Base-by-base conservation (phyloP, 768 basidiomycete genomes). In the Psilocybe sp. region DNA sequence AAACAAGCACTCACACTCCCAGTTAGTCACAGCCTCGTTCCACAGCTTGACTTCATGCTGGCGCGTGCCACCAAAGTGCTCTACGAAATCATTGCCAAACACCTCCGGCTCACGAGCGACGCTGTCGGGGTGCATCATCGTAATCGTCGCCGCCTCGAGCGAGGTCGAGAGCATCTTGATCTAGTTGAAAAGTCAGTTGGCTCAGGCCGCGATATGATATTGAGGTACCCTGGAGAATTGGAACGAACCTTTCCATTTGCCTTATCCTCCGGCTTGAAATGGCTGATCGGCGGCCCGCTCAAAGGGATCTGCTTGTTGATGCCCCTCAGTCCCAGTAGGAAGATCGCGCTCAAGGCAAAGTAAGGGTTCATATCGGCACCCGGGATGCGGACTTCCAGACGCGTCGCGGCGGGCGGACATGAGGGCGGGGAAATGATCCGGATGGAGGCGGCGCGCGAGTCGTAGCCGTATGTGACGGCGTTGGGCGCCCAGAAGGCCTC, bases 321-420 rank as follows among this genome's bases (percentile, higher is more conserved):
- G 2, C 97, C 97, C 50, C 92, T 78, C 20, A 97, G 63, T 8
- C 97, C 97, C 23, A 96, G 73, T 15, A 82, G 75, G 65, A 98
- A 92, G 53, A 98, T 87, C 3, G 96, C 87, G 43, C 89, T 85
- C 39, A 98, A 70, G 0, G 93, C 83, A 55, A 88, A 92, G 69
- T 94, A 90, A 1, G 93, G 90, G 69, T 95, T 94, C 81, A 98
- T 92, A 62, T 99, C 97, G 35, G 97, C 97, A 19, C 97, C 97
- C 1, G 97, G 95, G 14, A 98, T 82, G 47, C 97, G 87, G 12
- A 99, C 72, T 72, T 99, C 97, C 60, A 99, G 80, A 43, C 97
- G 78, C 1, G 97, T 98, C 2, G 89, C 92, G 3, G 81, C 66
- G 8, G 80, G 78, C 2, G 88, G 80, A n/a, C 85, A 87, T 5